Evolutionary conservation across 1,284 basidiomycete species (phyloP).

Genomic region (Porodaedalea pini): DNA sequence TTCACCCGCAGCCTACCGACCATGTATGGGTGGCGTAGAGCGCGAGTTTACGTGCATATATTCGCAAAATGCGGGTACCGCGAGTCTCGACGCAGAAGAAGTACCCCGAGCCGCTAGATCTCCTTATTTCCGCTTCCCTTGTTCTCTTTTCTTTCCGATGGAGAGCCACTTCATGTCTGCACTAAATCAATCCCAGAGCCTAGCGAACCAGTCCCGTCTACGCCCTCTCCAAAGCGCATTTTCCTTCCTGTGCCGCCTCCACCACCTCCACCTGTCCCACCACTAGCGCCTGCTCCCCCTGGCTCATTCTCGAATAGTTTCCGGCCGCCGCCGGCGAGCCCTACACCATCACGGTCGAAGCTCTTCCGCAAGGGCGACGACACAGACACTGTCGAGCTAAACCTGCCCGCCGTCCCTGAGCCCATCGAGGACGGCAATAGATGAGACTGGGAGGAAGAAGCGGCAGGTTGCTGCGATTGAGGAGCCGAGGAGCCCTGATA

Average conservation of each 20-base stretch:
- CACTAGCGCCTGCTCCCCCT: constrained; percentile 9
- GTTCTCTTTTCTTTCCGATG: neutral
- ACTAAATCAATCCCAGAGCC: constrained; percentile 49
- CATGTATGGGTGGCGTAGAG: too few species aligned
- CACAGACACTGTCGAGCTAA: constrained; percentile 54
- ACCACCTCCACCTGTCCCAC: neutral
- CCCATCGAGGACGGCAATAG: neutral
- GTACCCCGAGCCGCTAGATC: neutral
- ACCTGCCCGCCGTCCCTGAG: constrained; percentile 8
- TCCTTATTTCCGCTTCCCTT: too few species aligned
- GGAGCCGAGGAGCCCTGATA: neutral
- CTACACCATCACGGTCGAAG: constrained; percentile 10
- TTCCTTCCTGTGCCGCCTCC: neutral
- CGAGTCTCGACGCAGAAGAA: neutral
- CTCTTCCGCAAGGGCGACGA: constrained; percentile 20
- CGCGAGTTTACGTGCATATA: too few species aligned
- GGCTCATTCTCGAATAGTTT: constrained; percentile 71
- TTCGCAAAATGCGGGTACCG: too few species aligned
- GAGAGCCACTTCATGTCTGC: constrained; percentile 32
- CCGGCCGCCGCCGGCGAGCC: constrained; percentile 37
- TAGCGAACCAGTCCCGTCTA: constrained; percentile 28
- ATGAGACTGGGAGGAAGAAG: neutral
- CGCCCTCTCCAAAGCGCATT: constrained; percentile 10
- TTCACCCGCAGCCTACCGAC: too few species aligned
- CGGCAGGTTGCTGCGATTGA: neutral